phyloP scores from a whole-genome alignment of 306 rosid genomes.

The Begonia masoniana region DNA sequence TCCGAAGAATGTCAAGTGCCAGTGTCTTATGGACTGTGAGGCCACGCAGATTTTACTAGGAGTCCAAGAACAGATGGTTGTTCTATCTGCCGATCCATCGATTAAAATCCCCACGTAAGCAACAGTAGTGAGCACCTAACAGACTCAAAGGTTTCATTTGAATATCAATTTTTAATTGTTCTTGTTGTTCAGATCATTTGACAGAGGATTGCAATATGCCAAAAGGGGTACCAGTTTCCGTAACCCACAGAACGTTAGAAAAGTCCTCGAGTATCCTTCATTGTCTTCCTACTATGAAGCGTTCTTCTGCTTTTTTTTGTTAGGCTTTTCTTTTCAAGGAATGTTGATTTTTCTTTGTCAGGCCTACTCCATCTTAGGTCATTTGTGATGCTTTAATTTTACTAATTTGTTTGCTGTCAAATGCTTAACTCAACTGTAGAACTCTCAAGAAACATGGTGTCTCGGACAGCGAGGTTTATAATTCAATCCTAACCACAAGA shows the following conservation, averaged over 20 bases:
- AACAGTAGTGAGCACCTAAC: conserved; percentile 7
- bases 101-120: conserved; percentile 62
- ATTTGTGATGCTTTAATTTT: too few relatives aligned
- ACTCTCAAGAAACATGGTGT: conserved; percentile 41
- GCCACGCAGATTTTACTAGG: conserved; percentile 54
- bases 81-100: conserved; percentile 60
- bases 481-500: conserved; percentile 6
- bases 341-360: too few relatives aligned
- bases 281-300: background rate
- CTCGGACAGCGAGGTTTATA: conserved; percentile 58
- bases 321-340: too few relatives aligned
- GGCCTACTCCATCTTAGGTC: too few relatives aligned
- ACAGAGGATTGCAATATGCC: conserved; percentile 73
- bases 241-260: conserved; percentile 34
- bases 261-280: conserved; percentile 71
- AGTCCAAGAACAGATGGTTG: conserved; percentile 58
- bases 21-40: conserved; percentile 80
- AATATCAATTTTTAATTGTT: conserved; percentile 10
- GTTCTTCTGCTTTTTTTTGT: too few relatives aligned
- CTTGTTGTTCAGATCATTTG: conserved; percentile 43
- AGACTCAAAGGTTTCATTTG: conserved; percentile 5
- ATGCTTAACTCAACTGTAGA: conserved; percentile 54
- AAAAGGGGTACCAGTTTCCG: conserved; percentile 33
- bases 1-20: conserved; percentile 54
- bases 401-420: conserved; percentile 10